A percentile compares a stretch with the other conserved stretches of the same genome.
These are phyloP conservation scores for Eimeria maxima DNA, from an alignment of 169 alveolate genomes.

Conservation along the genomic window DNA sequence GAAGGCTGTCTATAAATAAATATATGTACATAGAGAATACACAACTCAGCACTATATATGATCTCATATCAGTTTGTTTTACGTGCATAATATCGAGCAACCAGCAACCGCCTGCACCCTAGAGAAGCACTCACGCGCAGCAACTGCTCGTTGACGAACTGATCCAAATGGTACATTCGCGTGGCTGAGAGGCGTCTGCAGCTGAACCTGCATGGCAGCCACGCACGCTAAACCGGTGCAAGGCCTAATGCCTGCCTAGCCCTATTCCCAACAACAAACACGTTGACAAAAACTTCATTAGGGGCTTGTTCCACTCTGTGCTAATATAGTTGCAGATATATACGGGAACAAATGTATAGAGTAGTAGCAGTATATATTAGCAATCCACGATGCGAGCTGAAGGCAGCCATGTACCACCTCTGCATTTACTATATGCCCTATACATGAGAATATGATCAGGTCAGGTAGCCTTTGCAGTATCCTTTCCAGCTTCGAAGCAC, in stretches of 20 bases:
- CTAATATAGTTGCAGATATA: not conserved
- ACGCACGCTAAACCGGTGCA: not conserved
- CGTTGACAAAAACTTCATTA: no score
- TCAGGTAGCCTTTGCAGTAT: no score
- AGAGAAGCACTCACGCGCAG: constrained; percentile 14
- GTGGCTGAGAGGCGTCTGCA: constrained; percentile 1
- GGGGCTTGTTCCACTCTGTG: no score
- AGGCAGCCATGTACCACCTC: not conserved
- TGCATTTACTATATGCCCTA: no score
- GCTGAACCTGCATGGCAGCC: not conserved
- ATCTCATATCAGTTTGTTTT: no score
- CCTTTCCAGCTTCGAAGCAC: no score
- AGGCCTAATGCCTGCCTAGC: not conserved
- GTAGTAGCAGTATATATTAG: not conserved
- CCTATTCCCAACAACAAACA: not conserved
- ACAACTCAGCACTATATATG: no score
- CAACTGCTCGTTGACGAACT: not conserved
- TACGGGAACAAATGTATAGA: not conserved
- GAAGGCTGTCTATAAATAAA: constrained; percentile 21
- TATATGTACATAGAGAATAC: not conserved
- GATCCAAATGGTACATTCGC: not conserved
- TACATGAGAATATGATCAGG: no score
- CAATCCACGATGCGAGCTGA: not conserved
- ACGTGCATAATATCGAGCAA: no score
- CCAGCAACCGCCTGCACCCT: no score